These are phyloP conservation scores for Thielaviopsis populi DNA, from an alignment of 2,329 filamentous ascomycete genomes.

Conservation along the genomic window DNA sequence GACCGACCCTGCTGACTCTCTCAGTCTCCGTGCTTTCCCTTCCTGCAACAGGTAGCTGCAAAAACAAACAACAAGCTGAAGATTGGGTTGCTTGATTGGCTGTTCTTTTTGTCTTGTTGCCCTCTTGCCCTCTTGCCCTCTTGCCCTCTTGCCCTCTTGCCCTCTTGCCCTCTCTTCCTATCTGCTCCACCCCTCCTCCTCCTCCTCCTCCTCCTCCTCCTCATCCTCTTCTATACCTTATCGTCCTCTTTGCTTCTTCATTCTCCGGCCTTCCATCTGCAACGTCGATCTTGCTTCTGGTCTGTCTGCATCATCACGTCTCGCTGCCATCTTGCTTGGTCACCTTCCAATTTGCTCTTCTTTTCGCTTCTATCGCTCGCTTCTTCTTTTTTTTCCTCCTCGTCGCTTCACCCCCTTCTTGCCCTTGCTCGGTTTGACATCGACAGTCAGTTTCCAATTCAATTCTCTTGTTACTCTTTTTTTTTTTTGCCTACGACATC, in stretches of 20 bases:
- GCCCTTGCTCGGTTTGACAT: constrained; percentile 13
- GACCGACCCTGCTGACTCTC: neutral
- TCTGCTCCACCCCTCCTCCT: neutral
- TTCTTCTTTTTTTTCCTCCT: neutral
- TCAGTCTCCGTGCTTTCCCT: neutral
- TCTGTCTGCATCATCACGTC: neutral
- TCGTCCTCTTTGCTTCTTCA: neutral
- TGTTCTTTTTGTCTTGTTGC: neutral
- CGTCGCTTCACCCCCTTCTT: neutral
- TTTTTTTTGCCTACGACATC: neutral
- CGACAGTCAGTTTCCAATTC: neutral
- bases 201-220: no score
- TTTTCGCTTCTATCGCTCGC: constrained; percentile 6
- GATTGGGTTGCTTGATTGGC: neutral
- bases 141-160: no score
- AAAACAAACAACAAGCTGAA: constrained; percentile 3
- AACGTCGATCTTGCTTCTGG: neutral
- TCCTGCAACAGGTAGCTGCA: neutral
- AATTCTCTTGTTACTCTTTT: neutral
- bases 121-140: neutral
- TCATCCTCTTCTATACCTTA: neutral
- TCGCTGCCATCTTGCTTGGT: neutral
- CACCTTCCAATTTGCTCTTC: constrained; percentile 8
- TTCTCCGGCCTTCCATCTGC: neutral
- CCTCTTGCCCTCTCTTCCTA: neutral